These are phyloP conservation scores for Quercus gilva DNA, from an alignment of 306 rosid species.

Conservation along the genomic window DNA sequence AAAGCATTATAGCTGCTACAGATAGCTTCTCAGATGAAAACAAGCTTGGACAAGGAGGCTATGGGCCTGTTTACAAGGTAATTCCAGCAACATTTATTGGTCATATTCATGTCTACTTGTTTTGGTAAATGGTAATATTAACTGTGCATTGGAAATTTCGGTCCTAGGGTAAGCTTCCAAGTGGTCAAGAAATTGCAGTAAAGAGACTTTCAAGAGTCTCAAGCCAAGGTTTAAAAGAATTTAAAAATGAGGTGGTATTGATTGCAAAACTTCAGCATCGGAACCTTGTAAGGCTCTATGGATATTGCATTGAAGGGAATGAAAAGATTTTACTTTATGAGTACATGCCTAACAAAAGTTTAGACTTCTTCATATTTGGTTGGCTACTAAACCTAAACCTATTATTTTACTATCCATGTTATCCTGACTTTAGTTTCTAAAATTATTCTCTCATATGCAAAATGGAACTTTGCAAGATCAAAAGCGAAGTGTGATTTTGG, in stretches of 20 bases:
- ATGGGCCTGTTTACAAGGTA: no score
- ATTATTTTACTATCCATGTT: background rate
- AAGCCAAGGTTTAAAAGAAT: no score
- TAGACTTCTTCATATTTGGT: constrained; percentile 12
- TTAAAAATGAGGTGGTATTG: no score
- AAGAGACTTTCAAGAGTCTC: no score
- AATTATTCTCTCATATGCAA: background rate
- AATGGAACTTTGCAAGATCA: constrained; percentile 17
- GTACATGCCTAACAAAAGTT: no score
- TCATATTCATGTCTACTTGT: background rate
- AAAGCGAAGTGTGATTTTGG: background rate
- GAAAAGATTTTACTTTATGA: no score
- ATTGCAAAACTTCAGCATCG: no score
- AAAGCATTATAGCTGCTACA: constrained; percentile 37
- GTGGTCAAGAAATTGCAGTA: background rate
- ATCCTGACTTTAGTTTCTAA: background rate
- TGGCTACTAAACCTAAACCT: background rate
- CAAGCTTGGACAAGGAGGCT: no score
- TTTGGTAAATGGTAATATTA: no score
- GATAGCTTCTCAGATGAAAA: background rate
- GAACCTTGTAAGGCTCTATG: no score
- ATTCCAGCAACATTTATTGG: no score
- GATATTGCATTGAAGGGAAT: no score
- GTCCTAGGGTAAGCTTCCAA: constrained; percentile 33
- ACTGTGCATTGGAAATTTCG: background rate